Evolutionary conservation across 345 rosid species (phyloP), one percentile per base, ranked within the genome.

Genomic region (Eucalyptus lansdowneana): DNA sequence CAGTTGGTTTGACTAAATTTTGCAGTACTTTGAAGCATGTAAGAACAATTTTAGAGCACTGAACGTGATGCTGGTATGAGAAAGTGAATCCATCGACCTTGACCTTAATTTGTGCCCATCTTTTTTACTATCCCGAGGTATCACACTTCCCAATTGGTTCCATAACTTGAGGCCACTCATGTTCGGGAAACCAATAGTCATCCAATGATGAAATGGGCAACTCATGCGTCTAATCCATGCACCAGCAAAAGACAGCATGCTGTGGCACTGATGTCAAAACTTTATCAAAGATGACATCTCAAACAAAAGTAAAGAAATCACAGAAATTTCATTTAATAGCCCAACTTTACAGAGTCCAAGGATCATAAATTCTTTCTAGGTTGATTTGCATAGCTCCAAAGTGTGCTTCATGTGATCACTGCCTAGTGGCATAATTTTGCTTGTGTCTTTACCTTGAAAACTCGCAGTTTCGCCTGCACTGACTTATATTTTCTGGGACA

Each of bases 401-500:
- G 15, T 50, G 80, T 87, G 50, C 22, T 60, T 87, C 12, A 7
- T 24, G 37, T 27, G 24, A 56, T 60, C 49, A 37, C 44, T 47
- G 14, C 87, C n/a, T 50, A 49, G 87, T 45, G 34, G 51, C 53
- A 56, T 31, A 40, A 50, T 62, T 56, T 45, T 17, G 86, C 89
- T 89, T 0, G 50, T 50, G 29, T 72, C 53, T 50, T 50, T 87
- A 17, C 72, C 50, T 53, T 29, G 49, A 50, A n/a, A 42, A 12
- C 12, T 86, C 21, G 27, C 42, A 24, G 31, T 76, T 76, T 86
- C 29, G 83, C 25, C 25, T 29, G 21, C 81, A 29, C 50, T 86
- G 53, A 49, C 87, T 90, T 89, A 90, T 88, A 81, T 81, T 42
- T 91, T n/a, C 87, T 91, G 87, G 93, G 51, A 89, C 88, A 97